Evolutionary conservation across 1,284 basidiomycete species (phyloP).

Genomic region (Cutaneotrichosporon cyanovorans): DNA sequence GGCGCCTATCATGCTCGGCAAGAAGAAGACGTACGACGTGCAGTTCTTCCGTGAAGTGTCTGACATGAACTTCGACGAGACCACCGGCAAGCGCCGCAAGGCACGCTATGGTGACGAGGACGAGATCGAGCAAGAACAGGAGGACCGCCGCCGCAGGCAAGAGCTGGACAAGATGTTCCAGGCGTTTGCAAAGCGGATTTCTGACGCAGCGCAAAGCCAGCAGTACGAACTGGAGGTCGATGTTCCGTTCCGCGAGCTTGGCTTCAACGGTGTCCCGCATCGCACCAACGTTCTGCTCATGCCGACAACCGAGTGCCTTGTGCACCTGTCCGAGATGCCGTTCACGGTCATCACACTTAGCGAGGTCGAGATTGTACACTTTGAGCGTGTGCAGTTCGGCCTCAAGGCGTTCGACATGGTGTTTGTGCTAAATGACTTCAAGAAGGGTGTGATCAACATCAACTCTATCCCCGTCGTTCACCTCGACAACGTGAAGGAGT

Average conservation of each 20-base stretch:
- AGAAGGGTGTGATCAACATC: constrained; percentile 82
- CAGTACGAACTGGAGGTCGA: constrained; percentile 86
- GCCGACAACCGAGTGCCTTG: constrained; percentile 93
- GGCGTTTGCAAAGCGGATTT: constrained; percentile 84
- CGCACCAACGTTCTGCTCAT: constrained; percentile 89
- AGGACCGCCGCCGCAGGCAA: constrained; percentile 81
- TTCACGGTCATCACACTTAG: constrained; percentile 91
- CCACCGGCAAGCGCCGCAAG: constrained; percentile 86
- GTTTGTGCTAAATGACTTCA: constrained; percentile 94
- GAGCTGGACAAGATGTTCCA: constrained; percentile 94
- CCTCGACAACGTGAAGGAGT: constrained; percentile 93
- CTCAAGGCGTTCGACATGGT: constrained; percentile 97
- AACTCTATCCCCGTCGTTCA: constrained; percentile 88
- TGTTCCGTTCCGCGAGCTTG: constrained; percentile 93
- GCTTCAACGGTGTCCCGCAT: constrained; percentile 95
- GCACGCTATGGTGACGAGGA: constrained; percentile 98
- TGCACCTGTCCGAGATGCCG: constrained; percentile 90
- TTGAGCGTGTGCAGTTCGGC: constrained; percentile 95
- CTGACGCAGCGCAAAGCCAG: constrained; percentile 61
- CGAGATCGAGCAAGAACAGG: constrained; percentile 97
- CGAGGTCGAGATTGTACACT: constrained; percentile 92
- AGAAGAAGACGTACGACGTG: constrained; percentile 95
- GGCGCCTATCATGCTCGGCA: constrained; percentile 96
- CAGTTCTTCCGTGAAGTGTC: constrained; percentile 98
- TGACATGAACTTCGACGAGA: constrained; percentile 97